Evolutionary conservation across 208 protist genomes (phyloP), one percentile per base, ranked within the genome.

Genomic region (Crithidia thermophila): DNA sequence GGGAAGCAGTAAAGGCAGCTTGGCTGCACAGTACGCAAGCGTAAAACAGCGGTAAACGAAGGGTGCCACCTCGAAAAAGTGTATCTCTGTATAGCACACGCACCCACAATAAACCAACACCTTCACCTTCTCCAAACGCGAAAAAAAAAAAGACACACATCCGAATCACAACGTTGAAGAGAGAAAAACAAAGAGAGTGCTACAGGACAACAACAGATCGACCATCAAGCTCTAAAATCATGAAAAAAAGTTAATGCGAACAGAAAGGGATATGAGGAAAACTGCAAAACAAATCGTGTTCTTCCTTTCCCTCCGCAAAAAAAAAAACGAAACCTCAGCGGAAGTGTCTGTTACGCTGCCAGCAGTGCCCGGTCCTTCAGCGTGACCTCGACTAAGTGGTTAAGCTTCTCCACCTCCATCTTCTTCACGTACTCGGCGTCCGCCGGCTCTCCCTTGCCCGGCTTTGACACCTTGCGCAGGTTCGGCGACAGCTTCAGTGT

Each of bases 401-500:
- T 82, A 40, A 97, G 76, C 76, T 98, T 98, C 28, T 94, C 85
- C 64, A 93, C 68, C 75, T 98, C 93, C 57, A 94, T 60, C 50
- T 90, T 59, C 10, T 55, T 72, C 4, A 62, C 55, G 63, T 68
- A 34, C 56, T 42, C 72, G 42, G 61, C 65, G 42, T 69, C 72
- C 9, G 61, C 56, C 5, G 83, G 81, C 67, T 94, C 89, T 25
- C 89, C 90, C 69, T 91, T 94, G 39, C 77, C 89, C 1, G 82
- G 83, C 73, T 92, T 93, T 52, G 77, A 82, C 37, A 87, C 76
- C 49, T 77, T 86, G 45, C 97, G 90, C 46, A 99, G 71, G 73
- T 99, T 99, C 2, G 98, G 98, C 8, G 94, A 98, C 2, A 99
- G 85, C 77, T 99, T 99, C 46, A 99, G 74, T 3, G 94, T 91